phyloP scores from a whole-genome alignment of 2,329 filamentous ascomycete genomes.

The Microsporum canis region DNA sequence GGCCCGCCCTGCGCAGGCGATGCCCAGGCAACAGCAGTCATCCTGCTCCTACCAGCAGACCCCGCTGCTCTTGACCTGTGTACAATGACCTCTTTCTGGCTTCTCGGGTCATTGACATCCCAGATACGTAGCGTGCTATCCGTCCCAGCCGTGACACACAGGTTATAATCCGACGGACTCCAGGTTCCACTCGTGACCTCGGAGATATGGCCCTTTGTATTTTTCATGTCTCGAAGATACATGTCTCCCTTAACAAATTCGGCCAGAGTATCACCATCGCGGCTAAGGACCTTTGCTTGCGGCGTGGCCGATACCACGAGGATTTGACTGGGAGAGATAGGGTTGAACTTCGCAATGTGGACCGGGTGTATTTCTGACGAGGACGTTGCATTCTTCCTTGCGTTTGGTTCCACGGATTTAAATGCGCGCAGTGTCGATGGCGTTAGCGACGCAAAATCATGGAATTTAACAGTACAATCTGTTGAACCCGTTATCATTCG shows the following conservation, averaged over 20 bases:
- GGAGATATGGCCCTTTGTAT: constrained; percentile 92
- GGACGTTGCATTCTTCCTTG: constrained; percentile 56
- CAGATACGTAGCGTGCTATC: constrained; percentile 94
- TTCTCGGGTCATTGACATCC: constrained; percentile 84
- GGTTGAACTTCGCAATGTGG: constrained; percentile 77
- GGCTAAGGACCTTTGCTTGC: constrained; percentile 77
- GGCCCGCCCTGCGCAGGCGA: constrained; percentile 62
- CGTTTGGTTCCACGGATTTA: constrained; percentile 78
- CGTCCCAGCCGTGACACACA: constrained; percentile 82
- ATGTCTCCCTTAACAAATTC: constrained; percentile 97
- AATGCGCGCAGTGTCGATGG: constrained; percentile 89
- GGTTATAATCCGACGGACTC: constrained; percentile 75
- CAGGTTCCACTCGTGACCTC: constrained; percentile 83
- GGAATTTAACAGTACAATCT: constrained; percentile 82
- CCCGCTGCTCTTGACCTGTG: constrained; percentile 89
- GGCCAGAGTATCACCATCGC: constrained; percentile 73
- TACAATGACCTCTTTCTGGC: constrained; percentile 86
- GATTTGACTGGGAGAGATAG: constrained; percentile 64
- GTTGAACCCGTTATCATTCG: constrained; percentile 81
- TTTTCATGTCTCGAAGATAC: constrained; percentile 94
- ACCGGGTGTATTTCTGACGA: constrained; percentile 72
- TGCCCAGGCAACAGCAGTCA: constrained; percentile 88
- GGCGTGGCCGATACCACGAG: constrained; percentile 81
- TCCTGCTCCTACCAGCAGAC: constrained; percentile 77
- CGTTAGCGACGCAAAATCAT: constrained; percentile 93